Evolutionary conservation across 1,284 basidiomycete species (phyloP).

Genomic region (Hortiboletus rubellus): DNA sequence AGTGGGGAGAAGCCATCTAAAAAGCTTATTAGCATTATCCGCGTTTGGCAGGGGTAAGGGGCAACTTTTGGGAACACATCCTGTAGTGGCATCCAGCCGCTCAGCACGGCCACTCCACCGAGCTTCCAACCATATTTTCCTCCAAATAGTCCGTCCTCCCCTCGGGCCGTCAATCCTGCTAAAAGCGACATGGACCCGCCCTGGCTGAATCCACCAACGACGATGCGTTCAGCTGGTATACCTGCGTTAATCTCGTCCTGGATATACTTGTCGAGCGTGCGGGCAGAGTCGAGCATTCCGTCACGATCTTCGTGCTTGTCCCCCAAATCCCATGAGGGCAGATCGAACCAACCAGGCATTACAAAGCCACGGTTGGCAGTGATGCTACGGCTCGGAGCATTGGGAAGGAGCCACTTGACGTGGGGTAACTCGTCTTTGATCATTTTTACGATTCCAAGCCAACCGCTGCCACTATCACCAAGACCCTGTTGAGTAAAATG

Average conservation of each 20-base stretch:
- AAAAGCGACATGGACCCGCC: slow-evolving; percentile 80
- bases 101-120: slow-evolving; percentile 71
- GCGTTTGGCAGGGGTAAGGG: not conserved
- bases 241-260: slow-evolving; percentile 73
- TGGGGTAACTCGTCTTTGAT: slow-evolving; percentile 60
- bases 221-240: slow-evolving; percentile 62
- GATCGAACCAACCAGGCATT: slow-evolving; percentile 85
- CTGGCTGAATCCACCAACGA: slow-evolving; percentile 89
- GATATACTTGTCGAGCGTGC: slow-evolving; percentile 68
- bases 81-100: slow-evolving; percentile 72
- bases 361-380: slow-evolving; percentile 60
- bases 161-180: slow-evolving; percentile 62
- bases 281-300: slow-evolving; percentile 67
- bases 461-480: slow-evolving; percentile 74
- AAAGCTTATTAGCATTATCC: slow-evolving; percentile 7
- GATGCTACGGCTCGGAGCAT: slow-evolving; percentile 47
- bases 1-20: slow-evolving; percentile 59
- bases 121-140: slow-evolving; percentile 50
- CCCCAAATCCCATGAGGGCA: slow-evolving; percentile 62
- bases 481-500: slow-evolving; percentile 52
- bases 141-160: slow-evolving; percentile 30
- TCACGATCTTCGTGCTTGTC: slow-evolving; percentile 57
- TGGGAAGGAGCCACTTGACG: slow-evolving; percentile 75
- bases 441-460: slow-evolving; percentile 76
- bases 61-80: slow-evolving; percentile 32